Evolutionary conservation across 179 eudicot species (phyloP), one percentile per base, ranked within the genome.

Genomic region (Beta lomatogona): DNA sequence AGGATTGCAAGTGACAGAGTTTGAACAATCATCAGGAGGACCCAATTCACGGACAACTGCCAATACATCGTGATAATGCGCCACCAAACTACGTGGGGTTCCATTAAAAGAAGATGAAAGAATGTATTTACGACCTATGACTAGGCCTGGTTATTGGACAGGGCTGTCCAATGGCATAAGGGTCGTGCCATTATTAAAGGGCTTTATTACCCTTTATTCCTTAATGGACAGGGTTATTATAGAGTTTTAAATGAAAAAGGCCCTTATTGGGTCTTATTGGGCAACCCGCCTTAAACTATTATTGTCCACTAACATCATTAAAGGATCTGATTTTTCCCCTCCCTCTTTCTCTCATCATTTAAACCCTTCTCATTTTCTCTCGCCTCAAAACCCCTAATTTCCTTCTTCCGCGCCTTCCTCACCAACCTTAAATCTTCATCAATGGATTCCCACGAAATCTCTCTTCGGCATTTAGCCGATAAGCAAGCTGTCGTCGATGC

Each of bases 381-480:
- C 36, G 36, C 52, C 44, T 22, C 81, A 41, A 53, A 76, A 73
- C 15, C 71, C 77, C 41, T 22, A 55, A 16, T 28, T 13, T 54
- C 63, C 16, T 59, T 63, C 71, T 18, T 70, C 50, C 55, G 31
- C 61, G 25, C 54, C 50, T 19, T 31, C 75, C 1, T 18, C 31
- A 14, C 61, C 18, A 48, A 14, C 9, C 73, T n/a, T 25, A 63
- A 69, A 28, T 44, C 44, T 5, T 71, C 64, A 28, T 44, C 21
- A 10, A 81, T 71, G 83, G 84, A 78, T 68, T 22, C 84, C 53
- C 41, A 82, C 9, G 92, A 89, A 63, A 64, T 64, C 67, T 28
- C 87, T 6, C 91, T 91, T 52, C 91, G 91, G n/a, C 73, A 82
- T 21, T 85, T 89, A 14, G 88, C 88, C 59, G 88, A 55, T 10